Evolutionary conservation across 768 basidiomycete species (phyloP).

Genomic region (Chalciporus sphaerocephalus): DNA sequence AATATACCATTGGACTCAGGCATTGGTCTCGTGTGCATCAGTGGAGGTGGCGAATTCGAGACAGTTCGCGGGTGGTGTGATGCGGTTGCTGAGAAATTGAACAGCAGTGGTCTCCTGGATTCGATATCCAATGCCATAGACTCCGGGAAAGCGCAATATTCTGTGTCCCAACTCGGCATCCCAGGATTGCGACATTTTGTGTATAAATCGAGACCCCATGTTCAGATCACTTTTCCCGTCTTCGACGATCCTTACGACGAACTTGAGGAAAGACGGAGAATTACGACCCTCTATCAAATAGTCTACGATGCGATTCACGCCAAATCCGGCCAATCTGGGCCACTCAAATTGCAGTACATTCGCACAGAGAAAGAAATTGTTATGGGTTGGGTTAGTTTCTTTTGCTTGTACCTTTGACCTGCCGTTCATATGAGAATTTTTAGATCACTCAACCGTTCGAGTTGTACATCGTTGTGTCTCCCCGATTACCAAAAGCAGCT

Average conservation of each 20-base stretch:
- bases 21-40: constrained; percentile 75
- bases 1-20: constrained; percentile 29
- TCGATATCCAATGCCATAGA: constrained; percentile 46
- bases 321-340: constrained; percentile 75
- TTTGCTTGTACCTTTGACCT: background rate
- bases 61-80: constrained; percentile 76
- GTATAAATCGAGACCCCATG: constrained; percentile 85
- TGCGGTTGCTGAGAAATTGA: constrained; percentile 61
- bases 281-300: constrained; percentile 83
- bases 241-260: constrained; percentile 84
- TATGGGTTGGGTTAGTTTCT: constrained; percentile 82
- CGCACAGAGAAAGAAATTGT: constrained; percentile 83
- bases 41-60: constrained; percentile 80
- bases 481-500: constrained; percentile 81
- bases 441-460: constrained; percentile 95
- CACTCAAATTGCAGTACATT: constrained; percentile 84
- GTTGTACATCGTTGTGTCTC: constrained; percentile 79
- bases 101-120: constrained; percentile 51
- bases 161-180: constrained; percentile 72
- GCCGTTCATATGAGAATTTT: background rate
- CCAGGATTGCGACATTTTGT: constrained; percentile 92
- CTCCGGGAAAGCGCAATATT: constrained; percentile 55
- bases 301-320: constrained; percentile 89
- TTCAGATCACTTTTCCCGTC: constrained; percentile 83
- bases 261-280: constrained; percentile 53